Base-by-base conservation (phyloP, 2,329 filamentous ascomycete genomes). In the Capronia coronata region DNA sequence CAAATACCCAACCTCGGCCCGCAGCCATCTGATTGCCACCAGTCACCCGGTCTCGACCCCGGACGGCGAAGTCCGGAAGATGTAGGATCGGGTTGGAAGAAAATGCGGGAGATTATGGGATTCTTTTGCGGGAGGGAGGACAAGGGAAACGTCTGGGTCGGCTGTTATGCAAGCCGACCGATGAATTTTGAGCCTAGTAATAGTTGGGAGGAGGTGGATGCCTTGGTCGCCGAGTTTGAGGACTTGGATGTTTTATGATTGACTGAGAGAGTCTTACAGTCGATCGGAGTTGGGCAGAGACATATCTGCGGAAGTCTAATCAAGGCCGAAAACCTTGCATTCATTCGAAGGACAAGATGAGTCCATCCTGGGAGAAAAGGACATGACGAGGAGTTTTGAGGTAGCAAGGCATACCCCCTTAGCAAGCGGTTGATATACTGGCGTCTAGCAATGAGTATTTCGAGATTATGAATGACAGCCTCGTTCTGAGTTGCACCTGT, bases 51-150 rank as follows among this genome's bases (percentile, higher is more conserved):
- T 14, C 14, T 44, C 16, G 54, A 50, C 8, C 27, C 29, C 9
- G 39, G 48, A 16, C 41, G 48, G 16, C 61, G 37, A 59, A 63
- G 63, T 50, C 62, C 70, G 1, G 68, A 66, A 19, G 68, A 67
- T n/a, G 66, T 71, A 42, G 65, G 65, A 16, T 66, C 63, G 45
- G 65, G 67, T 16, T 80, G 77, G 77, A 77, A 74, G 65, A 80
- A 80, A 62, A 62, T 79, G 57, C 63, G 77, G 4, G 77, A 80
- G 63, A 74, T 80, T 22, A 78, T 75, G n/a, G 79, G 75, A 71
- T 80, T 80, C 63, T 80, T 80, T 61, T 78, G 74, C 64, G 76
- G 75, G 6, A 73, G 78, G 10, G 76, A 79, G 55, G 75, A 78
- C 55, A 80, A 80, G 61, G 74, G 69, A 21, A 70, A 43, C 39